These are phyloP conservation scores for Corrigiola litoralis DNA, from an alignment of 179 eudicot species.

Conservation along the genomic window DNA sequence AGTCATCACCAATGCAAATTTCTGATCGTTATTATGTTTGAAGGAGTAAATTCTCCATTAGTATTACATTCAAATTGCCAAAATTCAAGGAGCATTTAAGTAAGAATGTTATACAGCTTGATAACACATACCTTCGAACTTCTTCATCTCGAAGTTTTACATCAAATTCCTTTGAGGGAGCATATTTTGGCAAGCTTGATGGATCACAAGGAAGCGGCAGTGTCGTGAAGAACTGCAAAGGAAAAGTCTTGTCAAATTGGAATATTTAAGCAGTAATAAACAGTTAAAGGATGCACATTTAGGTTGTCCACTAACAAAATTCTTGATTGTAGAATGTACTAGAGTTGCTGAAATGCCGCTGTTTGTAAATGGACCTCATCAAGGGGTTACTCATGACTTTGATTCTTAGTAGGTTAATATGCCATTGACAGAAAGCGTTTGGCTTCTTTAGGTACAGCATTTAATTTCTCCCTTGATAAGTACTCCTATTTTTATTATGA, in stretches of 20 bases:
- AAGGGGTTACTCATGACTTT: too few relatives aligned
- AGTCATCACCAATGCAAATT: too few relatives aligned
- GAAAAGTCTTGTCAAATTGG: background rate
- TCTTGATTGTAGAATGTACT: too few relatives aligned
- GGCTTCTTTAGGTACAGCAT: too few relatives aligned
- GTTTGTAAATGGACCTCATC: too few relatives aligned
- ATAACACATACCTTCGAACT: slow-evolving; percentile 33
- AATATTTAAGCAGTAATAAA: background rate
- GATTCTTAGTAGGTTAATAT: too few relatives aligned
- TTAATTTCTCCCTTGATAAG: too few relatives aligned
- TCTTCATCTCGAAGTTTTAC: slow-evolving; percentile 45
- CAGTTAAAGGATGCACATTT: background rate
- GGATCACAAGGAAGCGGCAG: slow-evolving; percentile 49
- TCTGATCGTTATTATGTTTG: background rate
- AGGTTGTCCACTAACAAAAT: too few relatives aligned
- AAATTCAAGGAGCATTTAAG: background rate
- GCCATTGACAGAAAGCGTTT: too few relatives aligned
- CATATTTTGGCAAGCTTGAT: slow-evolving; percentile 41
- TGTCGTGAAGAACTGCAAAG: slow-evolving; percentile 42
- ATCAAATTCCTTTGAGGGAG: slow-evolving; percentile 46
- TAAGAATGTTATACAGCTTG: background rate
- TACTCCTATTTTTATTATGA: too few relatives aligned
- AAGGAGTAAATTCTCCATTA: too few relatives aligned
- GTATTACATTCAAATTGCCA: background rate
- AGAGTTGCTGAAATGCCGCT: too few relatives aligned